Conservation (phyloP, 257 asterid genomes). For the Coffea canephora region DNA sequence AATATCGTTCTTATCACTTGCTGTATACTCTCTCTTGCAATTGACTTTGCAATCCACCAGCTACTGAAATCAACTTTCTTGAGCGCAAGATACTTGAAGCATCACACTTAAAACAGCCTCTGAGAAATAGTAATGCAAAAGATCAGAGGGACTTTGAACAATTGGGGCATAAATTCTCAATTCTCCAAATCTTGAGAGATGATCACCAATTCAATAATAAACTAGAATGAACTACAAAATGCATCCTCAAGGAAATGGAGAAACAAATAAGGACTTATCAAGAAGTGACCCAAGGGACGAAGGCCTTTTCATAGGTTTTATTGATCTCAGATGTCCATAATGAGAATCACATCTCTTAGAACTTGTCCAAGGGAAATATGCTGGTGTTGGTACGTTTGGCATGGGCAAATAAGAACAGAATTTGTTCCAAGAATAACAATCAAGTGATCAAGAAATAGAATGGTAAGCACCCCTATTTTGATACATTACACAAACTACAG, state of each 20-base stretch:
- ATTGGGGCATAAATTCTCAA: background rate
- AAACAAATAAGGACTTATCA: background rate
- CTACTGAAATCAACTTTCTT: too few species aligned
- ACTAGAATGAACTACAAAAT: background rate
- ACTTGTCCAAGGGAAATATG: background rate
- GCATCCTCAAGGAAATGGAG: background rate
- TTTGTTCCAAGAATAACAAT: background rate
- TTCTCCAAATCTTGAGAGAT: background rate
- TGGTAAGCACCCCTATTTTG: background rate
- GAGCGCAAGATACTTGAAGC: too few species aligned
- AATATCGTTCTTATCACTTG: too few species aligned
- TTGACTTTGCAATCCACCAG: background rate
- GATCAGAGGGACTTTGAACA: background rate
- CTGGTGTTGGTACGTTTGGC: too few species aligned
- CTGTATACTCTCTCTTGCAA: too few species aligned
- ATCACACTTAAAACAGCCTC: too few species aligned
- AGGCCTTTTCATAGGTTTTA: background rate
- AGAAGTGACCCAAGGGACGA: background rate
- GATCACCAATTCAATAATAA: background rate
- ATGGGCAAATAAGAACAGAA: too few species aligned
- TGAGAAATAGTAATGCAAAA: background rate
- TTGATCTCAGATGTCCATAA: too few species aligned
- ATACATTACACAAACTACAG: too few species aligned
- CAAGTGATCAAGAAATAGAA: background rate
- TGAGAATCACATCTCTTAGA: background rate